Percentiles rank a stretch among this genome's conserved stretches.
Conservation (phyloP, 1,139 yeast genomes). For the Yamadazyma sp. region DNA sequence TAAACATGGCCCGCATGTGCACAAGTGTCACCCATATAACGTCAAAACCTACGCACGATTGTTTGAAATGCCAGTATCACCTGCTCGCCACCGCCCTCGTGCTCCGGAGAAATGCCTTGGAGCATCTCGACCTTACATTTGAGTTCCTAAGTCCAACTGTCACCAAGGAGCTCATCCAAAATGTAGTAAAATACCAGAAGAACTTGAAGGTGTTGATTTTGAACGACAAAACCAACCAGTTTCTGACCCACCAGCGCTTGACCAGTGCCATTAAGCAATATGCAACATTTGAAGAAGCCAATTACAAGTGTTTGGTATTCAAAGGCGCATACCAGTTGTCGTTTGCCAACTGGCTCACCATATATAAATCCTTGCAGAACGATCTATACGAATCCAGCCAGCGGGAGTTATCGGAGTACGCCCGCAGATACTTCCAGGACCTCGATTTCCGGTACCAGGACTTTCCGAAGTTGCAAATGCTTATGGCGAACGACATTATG, state of each 20-base stretch:
- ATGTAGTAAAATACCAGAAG: conserved; percentile 7
- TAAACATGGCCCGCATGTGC: conserved; percentile 4
- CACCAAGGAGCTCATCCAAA: conserved; percentile 6
- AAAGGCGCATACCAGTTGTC: neutral
- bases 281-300: conserved; percentile 10
- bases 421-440: neutral
- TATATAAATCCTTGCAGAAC: neutral
- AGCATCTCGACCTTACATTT: conserved; percentile 9
- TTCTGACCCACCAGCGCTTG: conserved; percentile 6
- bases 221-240: conserved; percentile 16
- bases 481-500: neutral
- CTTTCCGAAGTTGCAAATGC: neutral
- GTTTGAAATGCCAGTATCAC: conserved; percentile 15
- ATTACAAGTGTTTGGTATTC: conserved; percentile 9
- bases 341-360: neutral
- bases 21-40: conserved; percentile 6
- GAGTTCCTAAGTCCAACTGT: conserved; percentile 12
- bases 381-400: conserved; percentile 7
- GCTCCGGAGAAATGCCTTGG: conserved; percentile 1
- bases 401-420: conserved; percentile 3
- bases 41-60: conserved; percentile 15
- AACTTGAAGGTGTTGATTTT: conserved; percentile 7
- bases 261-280: neutral
- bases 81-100: conserved; percentile 5
- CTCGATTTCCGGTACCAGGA: neutral